A percentile compares a stretch with the other conserved stretches of the same genome.
phyloP scores from a whole-genome alignment of 2,329 filamentous ascomycete species.

The Fusarium mangiferae region DNA sequence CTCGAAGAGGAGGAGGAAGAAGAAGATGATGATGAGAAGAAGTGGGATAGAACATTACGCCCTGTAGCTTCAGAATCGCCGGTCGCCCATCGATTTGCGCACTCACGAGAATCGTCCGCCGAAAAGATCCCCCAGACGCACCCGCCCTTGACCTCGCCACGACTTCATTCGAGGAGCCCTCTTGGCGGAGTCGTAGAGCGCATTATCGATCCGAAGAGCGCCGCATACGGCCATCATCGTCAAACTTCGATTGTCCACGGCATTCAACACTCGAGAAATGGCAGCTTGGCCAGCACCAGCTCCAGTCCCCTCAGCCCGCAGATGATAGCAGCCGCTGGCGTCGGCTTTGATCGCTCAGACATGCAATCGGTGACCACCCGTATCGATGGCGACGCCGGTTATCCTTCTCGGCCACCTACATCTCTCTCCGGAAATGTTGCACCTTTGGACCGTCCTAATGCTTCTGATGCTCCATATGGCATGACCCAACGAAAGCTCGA shows the following conservation, averaged over 20 bases:
- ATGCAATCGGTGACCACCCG: conserved; percentile 58
- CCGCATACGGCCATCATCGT: conserved; percentile 84
- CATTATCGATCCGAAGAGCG: conserved; percentile 64
- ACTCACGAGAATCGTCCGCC: conserved; percentile 69
- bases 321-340: conserved; percentile 77
- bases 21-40: conserved; percentile 60
- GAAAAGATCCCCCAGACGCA: conserved; percentile 59
- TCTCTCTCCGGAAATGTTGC: conserved; percentile 56
- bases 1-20: conserved; percentile 66
- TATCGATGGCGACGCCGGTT: conserved; percentile 56
- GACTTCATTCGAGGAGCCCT: conserved; percentile 55
- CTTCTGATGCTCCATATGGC: conserved; percentile 56
- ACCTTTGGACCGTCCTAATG: conserved; percentile 57
- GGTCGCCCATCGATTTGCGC: conserved; percentile 54
- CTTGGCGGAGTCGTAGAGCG: conserved; percentile 60
- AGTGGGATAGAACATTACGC: conserved; percentile 64
- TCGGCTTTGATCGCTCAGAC: conserved; percentile 64
- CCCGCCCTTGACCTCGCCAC: conserved; percentile 49
- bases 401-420: conserved; percentile 57
- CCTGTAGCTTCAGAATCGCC: conserved; percentile 56
- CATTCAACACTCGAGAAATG: conserved; percentile 90
- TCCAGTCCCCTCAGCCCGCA: conserved; percentile 90
- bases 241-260: conserved; percentile 98
- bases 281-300: conserved; percentile 82
- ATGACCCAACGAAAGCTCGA: conserved; percentile 65